Evolutionary conservation across 257 asterid genomes (phyloP).

Genomic region (Petunia axillaris): DNA sequence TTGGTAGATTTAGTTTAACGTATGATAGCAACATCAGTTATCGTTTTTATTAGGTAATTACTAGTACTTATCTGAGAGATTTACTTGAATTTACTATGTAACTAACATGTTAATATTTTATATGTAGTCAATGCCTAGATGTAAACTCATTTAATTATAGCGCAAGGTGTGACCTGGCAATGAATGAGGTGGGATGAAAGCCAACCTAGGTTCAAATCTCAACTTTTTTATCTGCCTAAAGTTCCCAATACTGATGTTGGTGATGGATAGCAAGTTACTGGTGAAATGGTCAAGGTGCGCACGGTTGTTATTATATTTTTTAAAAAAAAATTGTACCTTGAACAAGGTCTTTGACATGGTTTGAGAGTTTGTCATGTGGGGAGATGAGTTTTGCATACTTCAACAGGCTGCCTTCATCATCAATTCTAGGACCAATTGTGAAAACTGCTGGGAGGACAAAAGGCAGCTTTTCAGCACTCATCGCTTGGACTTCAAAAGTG

Average conservation of each 20-base stretch:
- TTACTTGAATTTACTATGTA: too few species aligned
- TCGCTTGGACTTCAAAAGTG: slow-evolving; percentile 77
- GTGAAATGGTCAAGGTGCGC: neutral
- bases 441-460: slow-evolving; percentile 73
- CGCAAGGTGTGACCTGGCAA: too few species aligned
- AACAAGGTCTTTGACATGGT: slow-evolving; percentile 62
- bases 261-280: neutral
- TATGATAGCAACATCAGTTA: too few species aligned
- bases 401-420: slow-evolving; percentile 45
- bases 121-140: too few species aligned
- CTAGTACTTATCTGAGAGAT: too few species aligned
- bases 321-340: slow-evolving; percentile 40
- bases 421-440: slow-evolving; percentile 66
- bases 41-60: too few species aligned
- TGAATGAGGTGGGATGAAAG: neutral
- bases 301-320: too few species aligned
- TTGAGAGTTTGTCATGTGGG: slow-evolving; percentile 61
- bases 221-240: too few species aligned
- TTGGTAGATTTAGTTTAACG: too few species aligned
- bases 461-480: slow-evolving; percentile 80
- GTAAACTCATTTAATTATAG: too few species aligned
- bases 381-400: slow-evolving; percentile 69
- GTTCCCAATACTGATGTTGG: neutral
- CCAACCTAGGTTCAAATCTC: neutral
- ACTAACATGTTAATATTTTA: too few species aligned